Evolutionary conservation across 345 rosid genomes (phyloP).

Genomic region (Orychophragmus violaceus): DNA sequence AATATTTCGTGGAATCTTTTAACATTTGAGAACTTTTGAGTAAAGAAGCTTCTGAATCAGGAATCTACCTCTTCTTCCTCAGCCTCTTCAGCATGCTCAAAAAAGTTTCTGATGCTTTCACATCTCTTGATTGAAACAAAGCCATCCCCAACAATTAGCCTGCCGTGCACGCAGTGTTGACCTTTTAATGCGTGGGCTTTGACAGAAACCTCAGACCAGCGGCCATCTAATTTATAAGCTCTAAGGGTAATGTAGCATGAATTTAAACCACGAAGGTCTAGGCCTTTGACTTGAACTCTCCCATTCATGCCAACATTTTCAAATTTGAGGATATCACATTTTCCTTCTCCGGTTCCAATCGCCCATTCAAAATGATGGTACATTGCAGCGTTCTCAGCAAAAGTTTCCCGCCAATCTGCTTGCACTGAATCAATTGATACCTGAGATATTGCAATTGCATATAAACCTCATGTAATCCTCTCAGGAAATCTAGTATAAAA

Average conservation of each 20-base stretch:
- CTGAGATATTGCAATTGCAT: slow-evolving; percentile 37
- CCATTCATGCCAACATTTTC: slow-evolving; percentile 79
- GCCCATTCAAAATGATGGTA: slow-evolving; percentile 99
- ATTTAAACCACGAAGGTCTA: slow-evolving; percentile 54
- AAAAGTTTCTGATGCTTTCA: slow-evolving; percentile 71
- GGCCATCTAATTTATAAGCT: slow-evolving; percentile 89
- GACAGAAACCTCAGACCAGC: slow-evolving; percentile 73
- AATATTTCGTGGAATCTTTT: no score
- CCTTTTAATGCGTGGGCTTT: slow-evolving; percentile 87
- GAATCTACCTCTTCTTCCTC: slow-evolving; percentile 99
- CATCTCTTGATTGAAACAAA: slow-evolving; percentile 80
- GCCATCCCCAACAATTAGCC: slow-evolving; percentile 96
- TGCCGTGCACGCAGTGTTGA: slow-evolving; percentile 79
- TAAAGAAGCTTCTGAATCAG: no score
- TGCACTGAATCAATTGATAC: slow-evolving; percentile 63
- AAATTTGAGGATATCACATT: slow-evolving; percentile 78
- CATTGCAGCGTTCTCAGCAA: slow-evolving; percentile 69
- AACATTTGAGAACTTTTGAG: no score
- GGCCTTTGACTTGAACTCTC: slow-evolving; percentile 64
- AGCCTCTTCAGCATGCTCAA: slow-evolving; percentile 94
- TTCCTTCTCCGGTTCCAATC: slow-evolving; percentile 89
- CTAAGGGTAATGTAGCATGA: slow-evolving; percentile 82
- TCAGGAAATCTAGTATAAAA: no score
- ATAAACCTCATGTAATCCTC: neutral
- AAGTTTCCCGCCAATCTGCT: slow-evolving; percentile 83